Base-by-base conservation (phyloP, 1,284 basidiomycete genomes). In the Ganoderma sp. region DNA sequence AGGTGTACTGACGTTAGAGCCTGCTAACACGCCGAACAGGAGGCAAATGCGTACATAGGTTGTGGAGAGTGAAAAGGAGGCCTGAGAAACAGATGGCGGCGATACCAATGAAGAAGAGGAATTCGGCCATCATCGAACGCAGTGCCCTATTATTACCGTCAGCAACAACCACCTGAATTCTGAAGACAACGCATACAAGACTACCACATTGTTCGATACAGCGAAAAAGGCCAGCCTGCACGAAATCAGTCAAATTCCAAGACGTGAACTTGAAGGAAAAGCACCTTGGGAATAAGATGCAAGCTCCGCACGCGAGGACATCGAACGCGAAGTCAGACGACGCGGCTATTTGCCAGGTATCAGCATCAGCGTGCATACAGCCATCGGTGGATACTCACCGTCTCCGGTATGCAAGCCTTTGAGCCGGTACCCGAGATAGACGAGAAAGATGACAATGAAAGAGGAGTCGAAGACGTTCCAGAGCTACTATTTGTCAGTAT, bases 401-500 rank as follows among this genome's bases (percentile, higher is more conserved):
- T 93, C 84, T 61, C 82, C 77, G 60, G 82, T 78, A 12, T 81
- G 78, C 17, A 96, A 81, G 0, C 91, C 93, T 72, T 87, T 86
- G 58, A 90, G 80, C 54, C 95, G 86, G 61, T 95, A 80, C 15
- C 77, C 81, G 7, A 93, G 78, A 78, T 94, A 97, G 3, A 84
- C 81, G 28, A 93, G 73, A 78, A 93, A 95, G 57, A 96, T 84
- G 43, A 87, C 70, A 62, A 95, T 85, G 78, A 94, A 96, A 0
- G 88, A 82, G 6, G 93, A 87, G 76, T 96, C 95, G 73, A 96
- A 95, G 1, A 89, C 90, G 76, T 95, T 96, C 94, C 94, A 96
- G 78, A 94, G 88, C 90, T 91, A 67, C 41, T 41, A 62, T 65
- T 61, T 6, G 32, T 56, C 57, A 68, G 64, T 43, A 17, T 15